Conservation (phyloP, 2,329 filamentous ascomycete species). For the Apiospora aurea region DNA sequence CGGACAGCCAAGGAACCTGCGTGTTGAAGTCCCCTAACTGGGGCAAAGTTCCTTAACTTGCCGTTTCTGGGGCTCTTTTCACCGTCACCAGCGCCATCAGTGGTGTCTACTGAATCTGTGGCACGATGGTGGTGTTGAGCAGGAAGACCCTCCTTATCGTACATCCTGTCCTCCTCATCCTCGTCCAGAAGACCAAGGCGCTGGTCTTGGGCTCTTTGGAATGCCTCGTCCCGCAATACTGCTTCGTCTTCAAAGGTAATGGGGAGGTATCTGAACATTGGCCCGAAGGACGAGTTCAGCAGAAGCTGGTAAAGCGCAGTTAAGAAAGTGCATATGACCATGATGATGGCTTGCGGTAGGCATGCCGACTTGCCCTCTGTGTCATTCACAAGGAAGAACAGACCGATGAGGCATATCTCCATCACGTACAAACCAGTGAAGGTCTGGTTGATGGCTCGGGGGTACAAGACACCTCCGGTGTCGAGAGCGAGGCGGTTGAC, state of each 20-base stretch:
- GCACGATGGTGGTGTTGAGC: constrained; percentile 54
- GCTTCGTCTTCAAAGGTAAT: constrained; percentile 97
- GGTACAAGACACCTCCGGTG: constrained; percentile 91
- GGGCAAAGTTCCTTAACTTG: constrained; percentile 44
- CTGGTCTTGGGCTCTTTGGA: constrained; percentile 77
- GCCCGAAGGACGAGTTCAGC: constrained; percentile 83
- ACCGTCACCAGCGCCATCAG: constrained; percentile 44
- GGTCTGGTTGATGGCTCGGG: constrained; percentile 90
- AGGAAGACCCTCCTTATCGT: constrained; percentile 47
- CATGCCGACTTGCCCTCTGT: constrained; percentile 63
- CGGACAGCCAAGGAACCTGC: constrained; percentile 57
- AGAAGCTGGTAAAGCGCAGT: constrained; percentile 82
- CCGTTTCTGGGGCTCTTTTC: constrained; percentile 38
- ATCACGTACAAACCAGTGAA: constrained; percentile 96
- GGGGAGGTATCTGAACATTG: constrained; percentile 86
- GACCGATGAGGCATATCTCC: constrained; percentile 86
- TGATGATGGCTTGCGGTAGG: constrained; percentile 79
- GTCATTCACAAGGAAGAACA: constrained; percentile 81
- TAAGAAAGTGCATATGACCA: constrained; percentile 76
- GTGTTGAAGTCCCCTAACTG: constrained; percentile 55
- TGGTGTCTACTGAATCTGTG: neutral
- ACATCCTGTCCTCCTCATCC: constrained; percentile 55
- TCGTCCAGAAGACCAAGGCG: constrained; percentile 68
- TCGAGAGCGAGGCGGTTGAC: constrained; percentile 89
- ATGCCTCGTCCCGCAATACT: constrained; percentile 87